Percentiles rank a stretch among this genome's conserved stretches.
Evolutionary conservation across 306 rosid genomes (phyloP).

Genomic region (Crotalaria pallida): DNA sequence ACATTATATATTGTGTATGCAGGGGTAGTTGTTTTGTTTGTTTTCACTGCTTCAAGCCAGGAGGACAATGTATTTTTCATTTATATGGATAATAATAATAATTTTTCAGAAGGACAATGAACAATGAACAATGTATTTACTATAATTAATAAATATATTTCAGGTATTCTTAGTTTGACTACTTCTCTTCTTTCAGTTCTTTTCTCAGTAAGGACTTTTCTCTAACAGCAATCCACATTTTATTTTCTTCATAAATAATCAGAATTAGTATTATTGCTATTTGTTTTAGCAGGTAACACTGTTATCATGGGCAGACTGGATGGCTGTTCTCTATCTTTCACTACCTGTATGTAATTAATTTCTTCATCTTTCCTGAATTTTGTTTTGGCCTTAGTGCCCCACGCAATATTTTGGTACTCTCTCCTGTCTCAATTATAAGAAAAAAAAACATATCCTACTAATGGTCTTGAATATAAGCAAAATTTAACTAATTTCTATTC

Average conservation of each 20-base stretch:
- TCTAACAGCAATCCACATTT: neutral
- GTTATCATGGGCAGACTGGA: conserved; percentile 90
- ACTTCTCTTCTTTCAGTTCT: conserved; percentile 49
- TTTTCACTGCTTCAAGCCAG: conserved; percentile 10
- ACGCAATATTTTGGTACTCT: neutral
- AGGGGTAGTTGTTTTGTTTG: neutral
- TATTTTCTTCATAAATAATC: conserved; percentile 21
- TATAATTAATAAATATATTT: conserved; percentile 17
- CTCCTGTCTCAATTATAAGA: too few relatives aligned
- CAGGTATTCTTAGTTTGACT: conserved; percentile 11
- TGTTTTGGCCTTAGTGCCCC: neutral
- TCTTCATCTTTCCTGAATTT: conserved; percentile 11
- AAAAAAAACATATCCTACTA: too few relatives aligned
- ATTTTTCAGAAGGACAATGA: too few relatives aligned
- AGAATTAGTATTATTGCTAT: conserved; percentile 34
- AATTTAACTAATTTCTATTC: too few relatives aligned
- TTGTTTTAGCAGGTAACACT: too few relatives aligned
- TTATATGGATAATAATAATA: neutral
- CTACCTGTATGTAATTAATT: conserved; percentile 69
- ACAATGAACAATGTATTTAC: neutral
- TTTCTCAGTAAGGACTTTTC: conserved; percentile 80
- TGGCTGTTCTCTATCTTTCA: conserved; percentile 75
- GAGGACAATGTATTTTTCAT: neutral
- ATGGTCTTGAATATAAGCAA: too few relatives aligned
- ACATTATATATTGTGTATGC: neutral